Percentiles rank a stretch among this genome's conserved stretches.
Conservation (phyloP, 768 basidiomycete species). For the Suillus occidentalis region DNA sequence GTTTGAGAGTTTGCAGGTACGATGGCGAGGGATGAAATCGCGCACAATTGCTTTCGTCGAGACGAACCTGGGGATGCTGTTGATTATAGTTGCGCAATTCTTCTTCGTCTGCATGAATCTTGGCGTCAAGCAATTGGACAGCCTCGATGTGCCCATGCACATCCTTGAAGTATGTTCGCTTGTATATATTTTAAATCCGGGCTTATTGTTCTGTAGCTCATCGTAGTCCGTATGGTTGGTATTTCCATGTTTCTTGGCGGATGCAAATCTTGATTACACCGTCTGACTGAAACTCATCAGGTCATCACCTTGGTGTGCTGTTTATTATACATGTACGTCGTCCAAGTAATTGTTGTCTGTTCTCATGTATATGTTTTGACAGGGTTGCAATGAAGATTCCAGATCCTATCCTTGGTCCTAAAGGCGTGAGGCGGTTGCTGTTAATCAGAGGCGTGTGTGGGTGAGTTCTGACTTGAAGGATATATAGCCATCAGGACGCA, state of each 20-base stretch:
- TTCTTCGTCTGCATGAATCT: constrained; percentile 64
- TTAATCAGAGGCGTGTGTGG: constrained; percentile 63
- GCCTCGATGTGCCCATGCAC: constrained; percentile 56
- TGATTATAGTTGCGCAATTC: constrained; percentile 56
- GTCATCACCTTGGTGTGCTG: constrained; percentile 53
- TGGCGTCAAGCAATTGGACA: constrained; percentile 61
- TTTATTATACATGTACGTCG: constrained; percentile 48
- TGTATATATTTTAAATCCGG: background rate
- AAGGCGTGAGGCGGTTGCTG: constrained; percentile 60
- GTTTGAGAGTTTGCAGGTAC: background rate
- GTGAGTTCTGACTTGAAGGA: constrained; percentile 34
- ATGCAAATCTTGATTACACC: background rate
- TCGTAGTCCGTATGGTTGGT: constrained; percentile 59
- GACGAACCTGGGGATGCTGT: constrained; percentile 57
- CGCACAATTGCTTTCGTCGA: constrained; percentile 13
- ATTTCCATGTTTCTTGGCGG: background rate
- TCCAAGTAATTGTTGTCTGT: background rate
- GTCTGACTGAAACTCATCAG: constrained; percentile 27
- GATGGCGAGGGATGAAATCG: background rate
- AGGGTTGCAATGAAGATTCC: constrained; percentile 43
- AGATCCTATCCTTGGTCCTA: constrained; percentile 69
- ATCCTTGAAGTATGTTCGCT: constrained; percentile 48
- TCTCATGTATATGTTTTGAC: background rate
- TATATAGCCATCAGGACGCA: background rate
- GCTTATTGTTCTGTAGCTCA: constrained; percentile 36